Evolutionary conservation across 2,329 filamentous ascomycete genomes (phyloP).

Genomic region (Fusarium compactum): DNA sequence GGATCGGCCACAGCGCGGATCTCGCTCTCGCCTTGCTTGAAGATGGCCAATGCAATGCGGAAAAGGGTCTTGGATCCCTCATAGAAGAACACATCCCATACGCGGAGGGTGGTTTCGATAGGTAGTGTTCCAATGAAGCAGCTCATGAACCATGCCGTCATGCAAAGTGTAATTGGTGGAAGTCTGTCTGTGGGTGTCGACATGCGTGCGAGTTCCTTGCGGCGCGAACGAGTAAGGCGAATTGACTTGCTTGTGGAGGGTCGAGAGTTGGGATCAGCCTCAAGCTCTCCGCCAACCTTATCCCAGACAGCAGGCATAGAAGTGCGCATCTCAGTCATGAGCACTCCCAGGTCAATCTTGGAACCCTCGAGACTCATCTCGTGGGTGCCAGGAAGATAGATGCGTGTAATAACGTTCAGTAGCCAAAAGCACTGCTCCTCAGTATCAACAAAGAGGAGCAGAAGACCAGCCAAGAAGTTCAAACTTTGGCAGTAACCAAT

Average conservation of each 20-base stretch:
- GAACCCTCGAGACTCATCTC: conserved; percentile 90
- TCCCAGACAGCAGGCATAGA: conserved; percentile 86
- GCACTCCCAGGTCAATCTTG: conserved; percentile 92
- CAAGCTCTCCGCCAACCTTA: conserved; percentile 85
- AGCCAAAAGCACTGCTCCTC: conserved; percentile 95
- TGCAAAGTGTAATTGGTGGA: conserved; percentile 90
- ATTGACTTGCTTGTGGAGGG: conserved; percentile 53
- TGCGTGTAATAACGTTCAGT: conserved; percentile 89
- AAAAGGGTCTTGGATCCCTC: conserved; percentile 95
- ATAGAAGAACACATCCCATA: conserved; percentile 97
- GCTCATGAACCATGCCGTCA: conserved; percentile 98
- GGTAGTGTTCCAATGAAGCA: conserved; percentile 94
- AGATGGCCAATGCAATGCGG: conserved; percentile 88
- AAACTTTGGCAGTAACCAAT: conserved; percentile 97
- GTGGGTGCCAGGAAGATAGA: conserved; percentile 91
- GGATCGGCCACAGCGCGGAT: conserved; percentile 85
- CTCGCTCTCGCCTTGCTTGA: conserved; percentile 86
- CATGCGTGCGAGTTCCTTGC: conserved; percentile 55
- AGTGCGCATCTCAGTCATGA: conserved; percentile 89
- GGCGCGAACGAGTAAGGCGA: conserved; percentile 54
- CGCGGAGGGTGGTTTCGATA: conserved; percentile 89
- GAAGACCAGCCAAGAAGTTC: conserved; percentile 91
- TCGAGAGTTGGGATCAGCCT: conserved; percentile 59
- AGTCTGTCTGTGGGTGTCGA: conserved; percentile 65
- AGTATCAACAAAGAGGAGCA: conserved; percentile 86